Conservation (phyloP, 768 basidiomycete species). For the Termitomyces sp. region DNA sequence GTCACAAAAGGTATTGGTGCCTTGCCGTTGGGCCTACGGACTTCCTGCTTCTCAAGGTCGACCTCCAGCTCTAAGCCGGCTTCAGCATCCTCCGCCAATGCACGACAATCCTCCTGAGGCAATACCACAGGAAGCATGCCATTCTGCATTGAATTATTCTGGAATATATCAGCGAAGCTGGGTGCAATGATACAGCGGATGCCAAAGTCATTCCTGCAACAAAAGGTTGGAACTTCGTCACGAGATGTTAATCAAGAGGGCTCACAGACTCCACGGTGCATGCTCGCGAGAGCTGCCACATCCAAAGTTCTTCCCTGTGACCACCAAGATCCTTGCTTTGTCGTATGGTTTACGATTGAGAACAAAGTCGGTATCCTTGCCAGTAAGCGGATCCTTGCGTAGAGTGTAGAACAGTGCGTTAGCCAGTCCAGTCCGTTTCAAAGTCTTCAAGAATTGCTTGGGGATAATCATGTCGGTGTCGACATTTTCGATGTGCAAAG, state of each 20-base stretch:
- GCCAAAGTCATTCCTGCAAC: constrained; percentile 74
- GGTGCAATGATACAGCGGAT: constrained; percentile 85
- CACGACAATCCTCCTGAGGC: constrained; percentile 62
- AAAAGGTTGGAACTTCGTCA: constrained; percentile 1
- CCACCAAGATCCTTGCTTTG: constrained; percentile 73
- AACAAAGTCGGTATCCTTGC: constrained; percentile 78
- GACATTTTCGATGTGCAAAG: constrained; percentile 77
- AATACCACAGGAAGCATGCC: constrained; percentile 81
- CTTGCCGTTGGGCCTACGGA: constrained; percentile 70
- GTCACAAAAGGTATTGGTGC: constrained; percentile 69
- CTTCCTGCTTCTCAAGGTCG: constrained; percentile 77
- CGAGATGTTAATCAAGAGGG: constrained; percentile 10
- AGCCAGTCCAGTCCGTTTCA: constrained; percentile 85
- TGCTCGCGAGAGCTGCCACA: constrained; percentile 90
- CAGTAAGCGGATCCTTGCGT: constrained; percentile 71
- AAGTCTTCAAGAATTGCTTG: constrained; percentile 88
- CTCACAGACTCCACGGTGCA: constrained; percentile 82
- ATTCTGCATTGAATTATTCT: constrained; percentile 87
- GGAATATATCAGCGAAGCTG: constrained; percentile 89
- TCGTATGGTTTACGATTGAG: constrained; percentile 78
- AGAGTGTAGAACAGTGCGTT: constrained; percentile 79
- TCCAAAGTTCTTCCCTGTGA: constrained; percentile 85
- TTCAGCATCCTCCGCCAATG: constrained; percentile 72
- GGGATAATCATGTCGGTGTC: constrained; percentile 96
- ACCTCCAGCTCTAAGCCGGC: constrained; percentile 74